Evolutionary conservation across 2,329 filamentous ascomycete species (phyloP).

Genomic region (Epichloe hybrida): DNA sequence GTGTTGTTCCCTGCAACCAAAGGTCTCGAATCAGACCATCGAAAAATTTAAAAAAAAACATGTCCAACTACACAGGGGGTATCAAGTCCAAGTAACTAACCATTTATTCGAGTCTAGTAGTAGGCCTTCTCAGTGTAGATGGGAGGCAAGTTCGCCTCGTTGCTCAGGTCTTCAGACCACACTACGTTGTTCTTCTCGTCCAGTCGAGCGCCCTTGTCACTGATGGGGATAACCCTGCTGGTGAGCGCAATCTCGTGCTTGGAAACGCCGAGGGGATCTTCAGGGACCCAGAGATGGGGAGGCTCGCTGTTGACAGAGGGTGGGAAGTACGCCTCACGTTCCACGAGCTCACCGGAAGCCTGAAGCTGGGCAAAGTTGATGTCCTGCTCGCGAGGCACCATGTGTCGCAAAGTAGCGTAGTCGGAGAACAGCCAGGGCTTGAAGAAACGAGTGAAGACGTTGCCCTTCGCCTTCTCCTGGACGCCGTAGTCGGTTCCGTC

Average conservation of each 20-base stretch:
- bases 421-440: slow-evolving; percentile 65
- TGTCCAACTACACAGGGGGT: neutral
- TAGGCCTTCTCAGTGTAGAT: slow-evolving; percentile 32
- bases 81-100: no score
- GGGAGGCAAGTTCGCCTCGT: slow-evolving; percentile 25
- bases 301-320: slow-evolving; percentile 49
- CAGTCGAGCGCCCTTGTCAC: slow-evolving; percentile 56
- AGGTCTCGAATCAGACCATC: neutral
- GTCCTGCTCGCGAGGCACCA: slow-evolving; percentile 48
- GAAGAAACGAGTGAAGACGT: slow-evolving; percentile 46
- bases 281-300: slow-evolving; percentile 63
- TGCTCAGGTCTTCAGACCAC: slow-evolving; percentile 22
- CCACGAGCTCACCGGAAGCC: slow-evolving; percentile 45
- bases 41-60: neutral
- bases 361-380: slow-evolving; percentile 30
- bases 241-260: slow-evolving; percentile 58
- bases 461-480: slow-evolving; percentile 37
- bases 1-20: neutral
- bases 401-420: slow-evolving; percentile 55
- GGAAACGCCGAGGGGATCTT: slow-evolving; percentile 55
- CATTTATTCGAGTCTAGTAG: slow-evolving; percentile 18
- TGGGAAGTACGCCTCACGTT: slow-evolving; percentile 57
- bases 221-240: slow-evolving; percentile 52
- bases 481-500: slow-evolving; percentile 13
- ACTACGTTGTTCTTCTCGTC: slow-evolving; percentile 45